Base-by-base conservation (phyloP, 2,329 filamentous ascomycete species). In the Trichoderma polysporum region DNA sequence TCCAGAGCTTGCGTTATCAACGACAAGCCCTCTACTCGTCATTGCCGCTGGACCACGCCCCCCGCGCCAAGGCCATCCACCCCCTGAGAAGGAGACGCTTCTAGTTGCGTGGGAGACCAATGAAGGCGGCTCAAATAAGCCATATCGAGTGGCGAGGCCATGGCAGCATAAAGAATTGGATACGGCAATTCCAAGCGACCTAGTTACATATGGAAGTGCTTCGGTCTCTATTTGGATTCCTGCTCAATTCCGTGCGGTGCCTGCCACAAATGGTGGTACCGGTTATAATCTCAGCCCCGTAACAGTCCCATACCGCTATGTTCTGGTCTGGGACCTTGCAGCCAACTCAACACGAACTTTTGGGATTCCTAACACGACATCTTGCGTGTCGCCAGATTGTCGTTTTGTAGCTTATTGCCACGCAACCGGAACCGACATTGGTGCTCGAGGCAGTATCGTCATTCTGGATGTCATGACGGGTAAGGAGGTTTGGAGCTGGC, bases 171-270 rank as follows among this genome's bases (percentile, higher is more conserved):
- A 71, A 1, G 79, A 80, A 68, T 73, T 81, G 15, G 78, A 79
- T 35, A 80, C 79, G 4, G 79, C 79, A 3, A 73, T 81, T 2
- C 79, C 79, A 1, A 75, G 72, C 12, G 74, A 76, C 19, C 73
- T 81, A 2, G 73, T 73, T 2, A 77, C 78, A 0, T 79, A 80
- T 66, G 79, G 78, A 19, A 78, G 75, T 65, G 72, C 77, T 0
- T 76, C 77, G 6, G 76, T 80, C 0, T 81, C 79, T 8, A 77
- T 81, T 29, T 81, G 79, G 79, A 78, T 80, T 53, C 78, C 78
- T 0, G 78, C 79, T 4, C 74, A 70, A 33, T 79, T 78, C 69
- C 76, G 74, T 15, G 75, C 76, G 12, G 72, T 79, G 8, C 73
- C 74, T 1, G 72, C 73, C 9, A 69, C 74, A 3, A 71, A 72